Evolutionary conservation across 2,329 filamentous ascomycete species (phyloP).

Genomic region (Fusarium nematophilum): DNA sequence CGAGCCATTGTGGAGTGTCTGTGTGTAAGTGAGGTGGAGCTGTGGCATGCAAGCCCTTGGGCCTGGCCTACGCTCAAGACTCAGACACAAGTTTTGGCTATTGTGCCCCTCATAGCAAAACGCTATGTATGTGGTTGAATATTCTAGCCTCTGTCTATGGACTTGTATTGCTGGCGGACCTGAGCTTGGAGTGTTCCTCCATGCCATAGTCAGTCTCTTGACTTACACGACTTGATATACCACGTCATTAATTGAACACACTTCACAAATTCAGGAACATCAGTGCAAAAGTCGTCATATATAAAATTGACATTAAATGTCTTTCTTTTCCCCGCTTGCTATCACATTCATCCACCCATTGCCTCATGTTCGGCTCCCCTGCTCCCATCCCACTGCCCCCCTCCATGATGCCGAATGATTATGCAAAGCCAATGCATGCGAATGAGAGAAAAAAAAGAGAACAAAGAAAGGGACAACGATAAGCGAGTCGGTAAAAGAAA

Average conservation of each 20-base stretch:
- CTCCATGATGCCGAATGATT: slow-evolving; percentile 29
- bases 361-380: slow-evolving; percentile 19
- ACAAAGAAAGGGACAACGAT: slow-evolving; percentile 2
- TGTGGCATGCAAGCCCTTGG: no score
- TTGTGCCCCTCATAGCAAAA: no score
- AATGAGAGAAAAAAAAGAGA: slow-evolving; percentile 14
- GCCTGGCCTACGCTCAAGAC: no score
- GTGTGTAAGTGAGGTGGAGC: no score
- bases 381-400: neutral
- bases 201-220: neutral
- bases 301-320: slow-evolving; percentile 26
- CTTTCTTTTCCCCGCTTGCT: slow-evolving; percentile 29
- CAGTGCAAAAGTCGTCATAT: neutral
- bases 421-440: slow-evolving; percentile 34
- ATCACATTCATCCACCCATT: slow-evolving; percentile 20
- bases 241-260: neutral
- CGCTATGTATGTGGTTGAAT: no score
- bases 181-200: no score
- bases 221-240: neutral
- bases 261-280: neutral
- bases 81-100: no score
- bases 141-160: no score
- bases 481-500: neutral
- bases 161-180: no score
- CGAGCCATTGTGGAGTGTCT: no score